phyloP scores from a whole-genome alignment of 2,329 filamentous ascomycete genomes.

The Ceratocystis destructans region DNA sequence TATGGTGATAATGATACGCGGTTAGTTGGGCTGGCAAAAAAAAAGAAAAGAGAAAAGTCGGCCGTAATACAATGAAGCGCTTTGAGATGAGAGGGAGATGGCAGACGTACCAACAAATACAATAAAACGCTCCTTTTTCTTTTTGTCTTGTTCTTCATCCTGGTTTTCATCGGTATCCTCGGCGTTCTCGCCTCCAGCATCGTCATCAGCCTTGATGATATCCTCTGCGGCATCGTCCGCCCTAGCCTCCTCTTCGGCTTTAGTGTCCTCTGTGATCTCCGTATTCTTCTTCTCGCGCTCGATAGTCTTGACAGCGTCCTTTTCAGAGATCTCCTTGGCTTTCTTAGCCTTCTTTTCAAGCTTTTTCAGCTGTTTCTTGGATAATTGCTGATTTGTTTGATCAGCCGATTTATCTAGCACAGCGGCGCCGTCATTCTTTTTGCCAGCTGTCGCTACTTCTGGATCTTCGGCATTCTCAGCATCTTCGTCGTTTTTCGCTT shows the following conservation, averaged over 20 bases:
- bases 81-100: background rate
- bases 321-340: conserved; percentile 26
- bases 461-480: background rate
- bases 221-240: conserved; percentile 21
- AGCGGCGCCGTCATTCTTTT: conserved; percentile 21
- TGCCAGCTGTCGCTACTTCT: conserved; percentile 14
- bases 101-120: conserved; percentile 53
- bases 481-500: conserved; percentile 6
- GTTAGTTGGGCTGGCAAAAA: background rate
- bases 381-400: conserved; percentile 14
- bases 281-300: conserved; percentile 21
- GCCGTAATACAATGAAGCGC: conserved; percentile 14
- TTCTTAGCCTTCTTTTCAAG: conserved; percentile 26
- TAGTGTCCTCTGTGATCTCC: conserved; percentile 18
- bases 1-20: conserved; percentile 25
- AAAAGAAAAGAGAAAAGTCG: conserved; percentile 15
- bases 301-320: conserved; percentile 22
- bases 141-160: conserved; percentile 24
- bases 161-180: conserved; percentile 23
- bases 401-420: conserved; percentile 10
- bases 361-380: conserved; percentile 24
- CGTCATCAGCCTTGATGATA: conserved; percentile 20
- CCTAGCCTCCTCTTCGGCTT: conserved; percentile 13
- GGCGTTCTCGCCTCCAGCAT: conserved; percentile 23
- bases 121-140: conserved; percentile 47